Conservation (phyloP, 176 grass and related monocot genomes). For the Carex scoparia region DNA sequence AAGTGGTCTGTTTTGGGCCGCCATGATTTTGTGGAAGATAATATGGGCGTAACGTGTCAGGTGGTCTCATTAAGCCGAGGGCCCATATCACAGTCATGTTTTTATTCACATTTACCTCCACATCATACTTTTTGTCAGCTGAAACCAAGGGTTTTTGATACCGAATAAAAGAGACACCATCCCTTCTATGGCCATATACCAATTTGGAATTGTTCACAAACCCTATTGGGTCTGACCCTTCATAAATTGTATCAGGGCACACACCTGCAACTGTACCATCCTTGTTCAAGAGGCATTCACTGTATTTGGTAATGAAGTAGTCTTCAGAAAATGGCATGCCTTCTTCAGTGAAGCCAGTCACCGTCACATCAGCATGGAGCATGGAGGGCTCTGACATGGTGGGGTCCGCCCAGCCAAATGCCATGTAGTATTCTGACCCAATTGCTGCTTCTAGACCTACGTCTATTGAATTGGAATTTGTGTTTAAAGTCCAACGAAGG, state of each 20-base stretch:
- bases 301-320: conserved; percentile 64
- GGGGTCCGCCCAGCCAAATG: conserved; percentile 74
- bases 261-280: conserved; percentile 63
- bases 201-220: conserved; percentile 63
- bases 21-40: conserved; percentile 84
- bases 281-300: conserved; percentile 52
- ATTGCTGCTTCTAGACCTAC: conserved; percentile 65
- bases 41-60: conserved; percentile 65
- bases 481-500: conserved; percentile 72
- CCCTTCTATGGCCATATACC: conserved; percentile 73
- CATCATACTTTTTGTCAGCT: conserved; percentile 58
- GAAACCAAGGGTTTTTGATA: conserved; percentile 52
- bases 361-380: conserved; percentile 62
- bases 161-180: conserved; percentile 79
- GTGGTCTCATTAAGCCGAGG: conserved; percentile 61
- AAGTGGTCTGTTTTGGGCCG: conserved; percentile 31
- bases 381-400: conserved; percentile 38
- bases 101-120: conserved; percentile 38
- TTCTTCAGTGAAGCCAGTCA: conserved; percentile 76
- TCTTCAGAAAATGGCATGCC: conserved; percentile 79
- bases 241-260: conserved; percentile 86
- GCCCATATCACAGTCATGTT: conserved; percentile 89
- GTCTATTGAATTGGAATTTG: conserved; percentile 52
- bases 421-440: conserved; percentile 89
- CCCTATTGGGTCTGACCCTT: conserved; percentile 20